A percentile compares a stretch with the other conserved stretches of the same genome.
Conservation (phyloP, 768 basidiomycete species). For the Phanerochaete carnosa region DNA sequence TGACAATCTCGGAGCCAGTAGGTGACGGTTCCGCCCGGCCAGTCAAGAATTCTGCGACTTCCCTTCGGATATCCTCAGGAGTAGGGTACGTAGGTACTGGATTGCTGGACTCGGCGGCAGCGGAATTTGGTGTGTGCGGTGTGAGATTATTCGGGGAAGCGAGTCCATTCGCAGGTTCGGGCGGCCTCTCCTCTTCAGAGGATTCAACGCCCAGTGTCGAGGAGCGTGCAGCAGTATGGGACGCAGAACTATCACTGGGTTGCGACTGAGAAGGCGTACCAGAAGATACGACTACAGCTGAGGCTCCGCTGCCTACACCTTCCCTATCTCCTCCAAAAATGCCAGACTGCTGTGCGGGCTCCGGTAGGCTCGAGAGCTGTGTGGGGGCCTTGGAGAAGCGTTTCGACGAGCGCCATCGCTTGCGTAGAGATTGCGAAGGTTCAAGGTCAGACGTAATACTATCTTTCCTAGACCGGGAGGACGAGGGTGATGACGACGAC, state of each 20-base stretch:
- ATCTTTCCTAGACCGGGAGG: constrained; percentile 3
- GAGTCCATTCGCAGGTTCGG: constrained; percentile 1
- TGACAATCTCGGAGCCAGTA: background rate
- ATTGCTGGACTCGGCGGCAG: background rate
- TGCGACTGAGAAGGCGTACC: constrained; percentile 2
- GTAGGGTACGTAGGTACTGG: background rate
- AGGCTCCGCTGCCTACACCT: constrained; percentile 11
- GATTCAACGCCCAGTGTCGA: background rate
- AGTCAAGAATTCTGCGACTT: constrained; percentile 18
- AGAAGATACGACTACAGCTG: background rate
- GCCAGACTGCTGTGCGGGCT: constrained; percentile 13
- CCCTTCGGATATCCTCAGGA: constrained; percentile 13
- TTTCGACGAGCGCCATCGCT: constrained; percentile 27
- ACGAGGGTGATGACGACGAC: constrained; percentile 10
- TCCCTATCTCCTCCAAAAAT: constrained; percentile 17
- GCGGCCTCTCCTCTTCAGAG: background rate
- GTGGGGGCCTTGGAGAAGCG: constrained; percentile 31
- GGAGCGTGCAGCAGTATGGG: constrained; percentile 1
- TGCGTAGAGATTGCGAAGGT: constrained; percentile 16
- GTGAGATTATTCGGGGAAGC: background rate
- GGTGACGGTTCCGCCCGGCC: background rate
- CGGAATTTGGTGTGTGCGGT: background rate
- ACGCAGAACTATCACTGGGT: background rate
- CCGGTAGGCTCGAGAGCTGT: constrained; percentile 13
- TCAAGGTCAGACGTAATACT: constrained; percentile 2